Conservation (phyloP, 805 yeast genomes). For the Metschnikowia kunwiensis region DNA sequence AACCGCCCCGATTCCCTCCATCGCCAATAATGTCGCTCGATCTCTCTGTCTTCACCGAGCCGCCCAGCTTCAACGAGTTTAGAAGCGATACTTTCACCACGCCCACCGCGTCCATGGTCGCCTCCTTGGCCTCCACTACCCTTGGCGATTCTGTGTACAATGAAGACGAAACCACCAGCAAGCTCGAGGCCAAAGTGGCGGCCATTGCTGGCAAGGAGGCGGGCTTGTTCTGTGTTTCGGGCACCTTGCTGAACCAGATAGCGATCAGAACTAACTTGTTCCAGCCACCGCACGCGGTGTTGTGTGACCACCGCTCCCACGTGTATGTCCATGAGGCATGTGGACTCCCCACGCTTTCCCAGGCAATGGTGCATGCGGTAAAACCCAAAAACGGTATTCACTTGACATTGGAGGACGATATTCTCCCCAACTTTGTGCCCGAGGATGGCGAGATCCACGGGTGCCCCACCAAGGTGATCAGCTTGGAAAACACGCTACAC, state of each 20-base stretch:
- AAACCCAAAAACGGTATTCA: conserved; percentile 33
- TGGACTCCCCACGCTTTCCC: conserved; percentile 41
- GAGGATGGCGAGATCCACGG: conserved; percentile 45
- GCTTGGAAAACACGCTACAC: conserved; percentile 43
- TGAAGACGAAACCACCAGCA: conserved; percentile 35
- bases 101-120: conserved; percentile 19
- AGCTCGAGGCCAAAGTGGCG: conserved; percentile 35
- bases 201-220: conserved; percentile 38
- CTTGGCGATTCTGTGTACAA: conserved; percentile 44
- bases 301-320: conserved; percentile 40
- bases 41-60: conserved; percentile 8
- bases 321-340: conserved; percentile 41
- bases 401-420: conserved; percentile 38
- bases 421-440: conserved; percentile 35
- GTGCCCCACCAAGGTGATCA: conserved; percentile 43
- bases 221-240: conserved; percentile 41
- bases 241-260: conserved; percentile 42
- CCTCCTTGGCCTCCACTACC: conserved; percentile 24
- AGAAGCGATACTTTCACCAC: conserved; percentile 23
- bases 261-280: conserved; percentile 36
- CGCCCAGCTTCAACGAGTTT: conserved; percentile 19
- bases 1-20: not conserved
- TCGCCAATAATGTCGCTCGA: conserved; percentile 11
- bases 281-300: conserved; percentile 42
- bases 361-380: conserved; percentile 41